Evolutionary conservation across 371 early-diverging fungal species (phyloP).

Genomic region (Choanephora cucurbitarum): DNA sequence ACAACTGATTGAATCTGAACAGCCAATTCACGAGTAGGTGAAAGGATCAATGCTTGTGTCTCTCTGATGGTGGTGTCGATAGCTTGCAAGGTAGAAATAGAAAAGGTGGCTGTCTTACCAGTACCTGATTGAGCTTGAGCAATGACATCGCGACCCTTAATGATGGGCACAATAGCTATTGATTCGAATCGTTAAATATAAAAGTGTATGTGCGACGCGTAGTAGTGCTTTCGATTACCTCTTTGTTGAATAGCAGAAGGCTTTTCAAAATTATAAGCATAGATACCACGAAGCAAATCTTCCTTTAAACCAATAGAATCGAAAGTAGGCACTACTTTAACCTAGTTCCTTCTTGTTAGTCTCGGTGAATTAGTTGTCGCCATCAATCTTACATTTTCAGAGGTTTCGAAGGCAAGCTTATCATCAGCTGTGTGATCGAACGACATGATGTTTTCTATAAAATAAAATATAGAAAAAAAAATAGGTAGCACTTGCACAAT

Average conservation of each 20-base stretch:
- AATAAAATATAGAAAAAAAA: background rate
- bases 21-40: conserved; percentile 99
- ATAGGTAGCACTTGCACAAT: too few relatives aligned
- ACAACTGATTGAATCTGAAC: conserved; percentile 96
- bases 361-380: too few relatives aligned
- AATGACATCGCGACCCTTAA: conserved; percentile 94
- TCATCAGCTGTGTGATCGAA: conserved; percentile 59
- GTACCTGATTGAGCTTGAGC: conserved; percentile 99
- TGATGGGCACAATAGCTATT: conserved; percentile 93
- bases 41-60: conserved; percentile 97
- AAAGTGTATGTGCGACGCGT: too few relatives aligned
- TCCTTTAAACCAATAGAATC: conserved; percentile 94
- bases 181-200: too few relatives aligned
- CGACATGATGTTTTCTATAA: too few relatives aligned
- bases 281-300: conserved; percentile 96
- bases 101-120: conserved; percentile 99
- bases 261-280: conserved; percentile 92
- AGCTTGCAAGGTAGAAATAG: conserved; percentile 95
- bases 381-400: conserved; percentile 56
- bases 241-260: conserved; percentile 99
- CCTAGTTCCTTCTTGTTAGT: too few relatives aligned
- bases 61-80: conserved; percentile 84
- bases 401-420: conserved; percentile 66
- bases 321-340: conserved; percentile 82
- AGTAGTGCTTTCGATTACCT: conserved; percentile 39